phyloP scores from a whole-genome alignment of 2,329 filamentous ascomycete species.

The Colletotrichum cuscutae region DNA sequence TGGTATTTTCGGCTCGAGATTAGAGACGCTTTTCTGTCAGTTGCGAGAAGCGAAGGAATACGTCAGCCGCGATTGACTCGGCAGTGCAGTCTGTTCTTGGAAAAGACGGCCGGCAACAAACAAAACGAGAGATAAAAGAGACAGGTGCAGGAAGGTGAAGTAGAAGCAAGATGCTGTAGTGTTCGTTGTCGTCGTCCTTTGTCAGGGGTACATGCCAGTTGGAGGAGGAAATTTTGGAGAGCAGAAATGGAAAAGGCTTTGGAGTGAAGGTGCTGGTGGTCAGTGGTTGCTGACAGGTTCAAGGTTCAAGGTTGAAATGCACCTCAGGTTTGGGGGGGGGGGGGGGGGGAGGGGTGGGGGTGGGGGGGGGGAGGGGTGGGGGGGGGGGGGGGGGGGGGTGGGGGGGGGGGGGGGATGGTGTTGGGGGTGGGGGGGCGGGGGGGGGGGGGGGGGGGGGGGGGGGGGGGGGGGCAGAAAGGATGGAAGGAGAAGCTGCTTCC shows the following conservation, averaged over 20 bases:
- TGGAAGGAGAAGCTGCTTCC: constrained; percentile 11
- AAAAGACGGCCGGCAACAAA: constrained; percentile 9
- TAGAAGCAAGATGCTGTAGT: constrained; percentile 11
- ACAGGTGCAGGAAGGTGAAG: constrained; percentile 8
- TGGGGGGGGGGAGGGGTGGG: too few relatives aligned
- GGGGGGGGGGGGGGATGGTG: too few relatives aligned
- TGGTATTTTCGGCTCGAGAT: constrained; percentile 20
- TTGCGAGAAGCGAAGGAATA: constrained; percentile 31
- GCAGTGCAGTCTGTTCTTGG: not conserved
- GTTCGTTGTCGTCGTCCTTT: constrained; percentile 21
- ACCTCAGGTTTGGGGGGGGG: constrained; percentile 9
- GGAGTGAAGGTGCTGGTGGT: constrained; percentile 3
- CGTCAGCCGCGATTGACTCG: constrained; percentile 24
- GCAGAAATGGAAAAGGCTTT: constrained; percentile 2
- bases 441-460: too few relatives aligned
- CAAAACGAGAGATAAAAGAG: constrained; percentile 20
- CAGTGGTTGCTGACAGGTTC: constrained; percentile 27
- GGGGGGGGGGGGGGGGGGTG: too few relatives aligned
- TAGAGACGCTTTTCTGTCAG: constrained; percentile 15
- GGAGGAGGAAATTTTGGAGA: constrained; percentile 33
- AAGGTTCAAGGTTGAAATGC: constrained; percentile 27
- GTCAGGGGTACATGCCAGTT: constrained; percentile 35
- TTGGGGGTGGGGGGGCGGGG: too few relatives aligned
- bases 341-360: too few relatives aligned
- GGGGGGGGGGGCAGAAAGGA: not conserved